Evolutionary conservation across 2,329 filamentous ascomycete species (phyloP).

Genomic region (Penicillium vulpinum): DNA sequence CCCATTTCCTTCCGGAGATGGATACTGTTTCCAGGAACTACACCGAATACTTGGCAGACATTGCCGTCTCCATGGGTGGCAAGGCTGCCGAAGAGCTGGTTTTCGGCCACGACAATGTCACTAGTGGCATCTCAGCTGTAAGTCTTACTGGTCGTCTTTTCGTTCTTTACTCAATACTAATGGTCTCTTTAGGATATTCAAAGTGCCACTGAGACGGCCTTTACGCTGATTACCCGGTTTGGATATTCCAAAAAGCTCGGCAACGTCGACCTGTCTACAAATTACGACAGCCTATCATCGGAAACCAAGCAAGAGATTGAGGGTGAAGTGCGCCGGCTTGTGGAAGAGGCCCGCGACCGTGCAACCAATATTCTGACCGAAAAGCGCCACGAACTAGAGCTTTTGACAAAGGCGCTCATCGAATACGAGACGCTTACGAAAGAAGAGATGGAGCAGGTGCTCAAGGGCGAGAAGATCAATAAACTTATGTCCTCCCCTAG

Average conservation of each 20-base stretch:
- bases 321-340: slow-evolving; percentile 77
- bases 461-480: slow-evolving; percentile 78
- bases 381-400: slow-evolving; percentile 80
- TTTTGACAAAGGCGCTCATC: slow-evolving; percentile 82
- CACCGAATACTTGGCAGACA: slow-evolving; percentile 74
- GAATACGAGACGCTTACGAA: slow-evolving; percentile 92
- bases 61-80: slow-evolving; percentile 80
- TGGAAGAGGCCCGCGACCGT: slow-evolving; percentile 77
- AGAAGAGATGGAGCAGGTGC: slow-evolving; percentile 85
- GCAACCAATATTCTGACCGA: slow-evolving; percentile 69
- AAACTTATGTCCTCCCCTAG: slow-evolving; percentile 59
- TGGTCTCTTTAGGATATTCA: slow-evolving; percentile 67
- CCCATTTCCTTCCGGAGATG: slow-evolving; percentile 83
- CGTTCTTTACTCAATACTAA: slow-evolving; percentile 13
- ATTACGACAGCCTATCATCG: slow-evolving; percentile 78
- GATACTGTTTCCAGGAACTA: slow-evolving; percentile 90
- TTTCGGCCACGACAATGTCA: slow-evolving; percentile 88
- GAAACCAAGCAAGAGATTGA: slow-evolving; percentile 88
- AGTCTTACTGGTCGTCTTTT: slow-evolving; percentile 34
- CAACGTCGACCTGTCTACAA: slow-evolving; percentile 80
- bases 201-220: slow-evolving; percentile 76
- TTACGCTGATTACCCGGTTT: slow-evolving; percentile 81
- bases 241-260: slow-evolving; percentile 89
- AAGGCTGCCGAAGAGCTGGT: slow-evolving; percentile 88
- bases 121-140: slow-evolving; percentile 79